These are phyloP conservation scores for Physaria fendleri DNA, from an alignment of 345 rosid genomes.

Conservation along the genomic window DNA sequence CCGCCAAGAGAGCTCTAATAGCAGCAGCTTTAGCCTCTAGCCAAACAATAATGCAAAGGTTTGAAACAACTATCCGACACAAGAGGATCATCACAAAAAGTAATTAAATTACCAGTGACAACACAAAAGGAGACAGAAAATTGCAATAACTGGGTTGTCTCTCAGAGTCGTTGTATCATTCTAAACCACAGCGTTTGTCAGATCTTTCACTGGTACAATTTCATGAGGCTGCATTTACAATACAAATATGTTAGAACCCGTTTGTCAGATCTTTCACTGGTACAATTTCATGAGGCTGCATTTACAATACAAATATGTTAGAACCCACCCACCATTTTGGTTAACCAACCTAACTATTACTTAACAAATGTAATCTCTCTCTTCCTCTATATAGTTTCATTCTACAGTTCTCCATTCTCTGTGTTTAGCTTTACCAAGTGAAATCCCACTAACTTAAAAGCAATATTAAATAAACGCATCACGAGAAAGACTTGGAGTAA, in stretches of 20 bases:
- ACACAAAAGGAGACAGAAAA: background rate
- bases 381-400: background rate
- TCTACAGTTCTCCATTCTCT: background rate
- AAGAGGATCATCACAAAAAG: background rate
- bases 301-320: conserved; percentile 9
- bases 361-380: background rate
- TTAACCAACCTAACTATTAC: background rate
- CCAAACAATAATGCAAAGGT: no score
- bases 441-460: background rate
- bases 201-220: conserved; percentile 27
- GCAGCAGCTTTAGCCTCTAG: conserved; percentile 36
- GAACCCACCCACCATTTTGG: background rate
- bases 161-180: background rate
- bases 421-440: background rate
- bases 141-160: background rate
- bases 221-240: conserved; percentile 25
- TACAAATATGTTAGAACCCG: conserved; percentile 15
- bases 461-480: background rate
- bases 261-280: conserved; percentile 29
- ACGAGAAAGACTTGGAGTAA: background rate
- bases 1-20: conserved; percentile 32
- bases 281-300: conserved; percentile 30
- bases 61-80: no score
- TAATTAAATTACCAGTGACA: background rate
- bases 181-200: conserved; percentile 28